phyloP scores from a whole-genome alignment of 2,329 filamentous ascomycete genomes.

The Talaromyces sp. region DNA sequence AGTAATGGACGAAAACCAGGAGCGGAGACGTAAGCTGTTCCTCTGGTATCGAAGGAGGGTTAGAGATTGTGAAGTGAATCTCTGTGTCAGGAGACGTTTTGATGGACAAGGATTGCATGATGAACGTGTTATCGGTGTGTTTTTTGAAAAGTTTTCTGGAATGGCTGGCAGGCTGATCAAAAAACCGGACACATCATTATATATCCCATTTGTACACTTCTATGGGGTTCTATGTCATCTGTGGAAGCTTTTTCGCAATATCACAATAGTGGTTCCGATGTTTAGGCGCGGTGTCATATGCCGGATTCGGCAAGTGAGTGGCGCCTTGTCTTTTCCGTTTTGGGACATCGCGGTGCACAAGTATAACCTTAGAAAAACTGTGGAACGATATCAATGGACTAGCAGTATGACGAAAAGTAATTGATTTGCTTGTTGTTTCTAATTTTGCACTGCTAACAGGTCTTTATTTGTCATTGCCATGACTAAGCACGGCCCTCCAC shows the following conservation, averaged over 20 bases:
- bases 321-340: not conserved
- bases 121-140: not conserved
- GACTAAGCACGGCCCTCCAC: not conserved
- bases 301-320: not conserved
- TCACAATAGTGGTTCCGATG: not conserved
- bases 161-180: not conserved
- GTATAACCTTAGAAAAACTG: not conserved
- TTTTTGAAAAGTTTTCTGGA: not conserved
- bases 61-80: slow-evolving; percentile 14
- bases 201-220: not conserved
- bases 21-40: slow-evolving; percentile 13
- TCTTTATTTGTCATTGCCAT: not conserved
- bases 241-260: not conserved
- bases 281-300: not conserved
- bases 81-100: slow-evolving; percentile 4
- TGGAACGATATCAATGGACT: not conserved
- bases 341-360: not conserved
- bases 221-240: not conserved
- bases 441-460: not conserved
- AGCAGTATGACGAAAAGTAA: not conserved
- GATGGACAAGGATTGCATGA: slow-evolving; percentile 2
- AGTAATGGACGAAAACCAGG: slow-evolving; percentile 35
- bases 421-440: not conserved
- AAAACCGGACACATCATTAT: not conserved
- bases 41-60: not conserved